Evolutionary conservation across 306 rosid species (phyloP).

Genomic region (Urtica urens): DNA sequence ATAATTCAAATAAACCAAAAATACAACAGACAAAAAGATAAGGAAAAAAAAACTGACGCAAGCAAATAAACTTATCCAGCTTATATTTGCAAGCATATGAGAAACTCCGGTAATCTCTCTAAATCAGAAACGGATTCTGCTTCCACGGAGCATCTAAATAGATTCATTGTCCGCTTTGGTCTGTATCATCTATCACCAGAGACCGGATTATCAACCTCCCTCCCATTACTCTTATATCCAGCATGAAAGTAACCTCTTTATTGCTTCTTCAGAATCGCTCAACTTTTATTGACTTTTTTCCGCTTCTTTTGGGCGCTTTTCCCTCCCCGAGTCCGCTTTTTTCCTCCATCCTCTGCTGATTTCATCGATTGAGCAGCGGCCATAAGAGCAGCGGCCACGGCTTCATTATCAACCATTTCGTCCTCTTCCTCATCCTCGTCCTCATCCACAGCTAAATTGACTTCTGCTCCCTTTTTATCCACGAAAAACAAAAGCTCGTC

Average conservation of each 20-base stretch:
- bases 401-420: constrained; percentile 17
- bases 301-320: constrained; percentile 21
- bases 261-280: constrained; percentile 15
- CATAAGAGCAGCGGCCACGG: constrained; percentile 33
- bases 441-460: constrained; percentile 18
- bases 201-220: constrained; percentile 51
- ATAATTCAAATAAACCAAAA: too few relatives aligned
- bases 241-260: constrained; percentile 18
- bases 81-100: neutral
- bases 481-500: constrained; percentile 45
- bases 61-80: neutral
- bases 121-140: neutral
- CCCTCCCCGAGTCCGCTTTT: constrained; percentile 39
- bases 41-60: constrained; percentile 10
- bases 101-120: too few relatives aligned
- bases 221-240: constrained; percentile 28
- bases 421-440: constrained; percentile 25
- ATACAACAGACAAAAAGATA: neutral
- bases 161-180: constrained; percentile 7
- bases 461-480: constrained; percentile 39
- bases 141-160: neutral
- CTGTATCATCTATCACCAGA: constrained; percentile 43
- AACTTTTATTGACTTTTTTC: constrained; percentile 32
- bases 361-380: constrained; percentile 50
- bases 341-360: constrained; percentile 18